Percentiles rank a stretch among this genome's conserved stretches.
Evolutionary conservation across 176 grass and related monocot species (phyloP).

Genomic region (Raddia guianensis): DNA sequence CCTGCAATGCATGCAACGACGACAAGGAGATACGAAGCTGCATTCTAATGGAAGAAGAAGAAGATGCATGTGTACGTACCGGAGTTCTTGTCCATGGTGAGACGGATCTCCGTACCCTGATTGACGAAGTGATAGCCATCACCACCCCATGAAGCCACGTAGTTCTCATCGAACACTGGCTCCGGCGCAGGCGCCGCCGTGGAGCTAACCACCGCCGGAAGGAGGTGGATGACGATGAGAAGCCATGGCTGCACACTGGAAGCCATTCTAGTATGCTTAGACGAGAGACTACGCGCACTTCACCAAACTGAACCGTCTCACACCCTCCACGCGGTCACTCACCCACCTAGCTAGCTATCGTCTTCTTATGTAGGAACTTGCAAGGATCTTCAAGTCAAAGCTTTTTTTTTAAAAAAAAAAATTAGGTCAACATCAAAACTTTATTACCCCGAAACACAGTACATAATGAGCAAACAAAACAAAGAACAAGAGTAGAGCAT

Average conservation of each 20-base stretch:
- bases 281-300: not conserved
- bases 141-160: conserved; percentile 51
- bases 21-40: no score
- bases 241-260: conserved; percentile 10
- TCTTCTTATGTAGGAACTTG: conserved; percentile 8
- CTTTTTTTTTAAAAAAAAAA: no score
- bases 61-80: conserved; percentile 28
- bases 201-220: not conserved
- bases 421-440: no score
- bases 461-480: no score
- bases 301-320: not conserved
- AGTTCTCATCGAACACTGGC: conserved; percentile 57
- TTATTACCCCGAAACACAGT: no score
- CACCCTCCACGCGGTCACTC: not conserved
- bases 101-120: conserved; percentile 45
- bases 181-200: not conserved
- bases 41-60: not conserved
- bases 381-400: no score
- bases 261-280: not conserved
- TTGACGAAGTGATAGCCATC: conserved; percentile 46
- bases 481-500: no score
- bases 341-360: not conserved
- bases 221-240: not conserved
- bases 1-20: conserved; percentile 38
- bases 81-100: conserved; percentile 70